Evolutionary conservation across 768 basidiomycete species (phyloP), one percentile per base, ranked within the genome.

Genomic region (Leccinum uliginosum): DNA sequence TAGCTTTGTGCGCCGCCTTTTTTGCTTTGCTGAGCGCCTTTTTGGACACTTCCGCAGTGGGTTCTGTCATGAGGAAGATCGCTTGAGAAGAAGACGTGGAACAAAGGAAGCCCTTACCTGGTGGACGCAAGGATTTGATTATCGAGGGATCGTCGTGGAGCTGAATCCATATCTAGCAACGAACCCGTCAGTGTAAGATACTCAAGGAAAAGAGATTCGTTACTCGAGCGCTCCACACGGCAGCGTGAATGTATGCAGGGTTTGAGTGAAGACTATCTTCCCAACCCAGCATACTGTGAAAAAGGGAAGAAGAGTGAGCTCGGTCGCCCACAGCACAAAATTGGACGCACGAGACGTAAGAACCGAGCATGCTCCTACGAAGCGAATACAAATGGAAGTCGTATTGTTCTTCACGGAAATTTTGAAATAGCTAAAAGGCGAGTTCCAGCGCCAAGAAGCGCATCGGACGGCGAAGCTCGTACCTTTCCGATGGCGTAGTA

Each of bases 341-440:
- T 30, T 50, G 30, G 11, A 75, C 89, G 58, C 63, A 98, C 96
- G 85, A 83, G 53, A 90, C 59, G 69, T 98, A 98, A 12, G 92
- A 83, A 53, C 86, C 87, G 32, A 98, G 74, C 8, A 90, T 96
- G 65, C 86, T 90, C 64, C 91, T 93, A 53, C 97, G 86, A 62
- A 98, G 62, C 62, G 91, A 91, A 71, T 98, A 99, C 7, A 89
- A 85, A 70, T 99, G 97, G 79, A 99, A 99, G 71, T 99, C 97
- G 64, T 89, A 98, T 73, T 98, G 94, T 66, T 97, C 95, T 62
- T 98, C 93, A 61, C 97, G 93, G 61, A 90, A 82, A 52, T 89
- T 89, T 53, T 87, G 81, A 70, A 96, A 98, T 15, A 86, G 74
- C 91, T 91, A 58, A 40, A 27, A 50, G 30, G 30, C 21, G 51